A percentile compares a stretch with the other conserved stretches of the same genome.
These are phyloP conservation scores for Pseudogymnoascus sp. DNA, from an alignment of 2,329 filamentous ascomycete genomes.

Conservation along the genomic window DNA sequence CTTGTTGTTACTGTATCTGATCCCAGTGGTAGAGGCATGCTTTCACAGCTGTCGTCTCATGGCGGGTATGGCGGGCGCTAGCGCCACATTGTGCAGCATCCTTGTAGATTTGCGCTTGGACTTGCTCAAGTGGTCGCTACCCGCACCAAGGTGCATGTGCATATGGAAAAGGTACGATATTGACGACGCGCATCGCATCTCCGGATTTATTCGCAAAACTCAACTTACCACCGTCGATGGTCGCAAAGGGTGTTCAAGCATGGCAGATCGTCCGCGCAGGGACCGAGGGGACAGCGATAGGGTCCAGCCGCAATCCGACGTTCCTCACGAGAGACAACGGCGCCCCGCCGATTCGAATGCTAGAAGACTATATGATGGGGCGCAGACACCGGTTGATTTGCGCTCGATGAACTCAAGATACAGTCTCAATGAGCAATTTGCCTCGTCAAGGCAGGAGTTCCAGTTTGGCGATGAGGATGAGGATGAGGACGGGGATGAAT, in stretches of 20 bases:
- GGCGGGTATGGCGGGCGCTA: constrained; percentile 5
- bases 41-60: not conserved
- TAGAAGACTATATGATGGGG: not conserved
- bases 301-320: not conserved
- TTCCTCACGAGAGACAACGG: not conserved
- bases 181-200: not conserved
- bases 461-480: constrained; percentile 7
- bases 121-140: not conserved
- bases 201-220: not conserved
- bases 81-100: not conserved
- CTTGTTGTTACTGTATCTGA: not conserved
- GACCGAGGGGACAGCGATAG: not conserved
- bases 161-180: not conserved
- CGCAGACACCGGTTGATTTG: constrained; percentile 6
- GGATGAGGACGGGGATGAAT: not conserved
- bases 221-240: not conserved
- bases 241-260: not conserved
- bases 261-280: not conserved
- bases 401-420: constrained; percentile 9
- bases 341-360: constrained; percentile 1
- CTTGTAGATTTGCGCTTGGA: constrained; percentile 3
- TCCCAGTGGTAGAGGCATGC: not conserved
- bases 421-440: constrained; percentile 11
- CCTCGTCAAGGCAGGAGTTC: constrained; percentile 9
- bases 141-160: constrained; percentile 1